phyloP scores from a whole-genome alignment of 192 early-diverging fungal genomes.

The Spizellomyces sp. region DNA sequence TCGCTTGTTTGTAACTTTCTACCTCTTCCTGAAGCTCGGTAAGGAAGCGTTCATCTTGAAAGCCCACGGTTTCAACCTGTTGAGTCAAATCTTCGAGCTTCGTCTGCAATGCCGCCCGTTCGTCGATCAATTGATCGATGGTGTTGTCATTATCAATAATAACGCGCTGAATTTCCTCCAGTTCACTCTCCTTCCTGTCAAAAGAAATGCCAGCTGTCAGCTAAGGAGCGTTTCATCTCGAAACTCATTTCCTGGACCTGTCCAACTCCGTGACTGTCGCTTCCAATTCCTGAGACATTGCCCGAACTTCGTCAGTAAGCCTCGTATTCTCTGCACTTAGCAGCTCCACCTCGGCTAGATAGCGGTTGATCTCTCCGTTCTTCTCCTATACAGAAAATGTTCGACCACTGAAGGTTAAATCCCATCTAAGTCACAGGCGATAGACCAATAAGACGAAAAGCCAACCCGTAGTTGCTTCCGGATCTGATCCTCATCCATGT shows the following conservation, averaged over 20 bases:
- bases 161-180: slow-evolving; percentile 29
- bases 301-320: slow-evolving; percentile 43
- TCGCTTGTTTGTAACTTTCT: slow-evolving; percentile 11
- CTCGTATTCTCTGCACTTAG: slow-evolving; percentile 45
- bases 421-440: too few species aligned
- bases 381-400: slow-evolving; percentile 41
- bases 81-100: slow-evolving; percentile 47
- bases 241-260: slow-evolving; percentile 30
- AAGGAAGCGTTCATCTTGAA: slow-evolving; percentile 8
- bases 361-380: slow-evolving; percentile 50
- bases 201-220: neutral
- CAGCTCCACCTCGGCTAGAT: slow-evolving; percentile 47
- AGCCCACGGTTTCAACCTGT: slow-evolving; percentile 28
- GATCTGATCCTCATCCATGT: slow-evolving; percentile 50
- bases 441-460: neutral
- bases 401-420: too few species aligned
- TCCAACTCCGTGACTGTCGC: slow-evolving; percentile 56
- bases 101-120: slow-evolving; percentile 43
- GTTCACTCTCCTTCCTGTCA: slow-evolving; percentile 43
- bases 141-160: slow-evolving; percentile 34
- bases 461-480: slow-evolving; percentile 40
- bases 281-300: slow-evolving; percentile 51
- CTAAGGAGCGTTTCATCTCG: neutral
- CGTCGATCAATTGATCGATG: slow-evolving; percentile 49
- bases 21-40: slow-evolving; percentile 32